Conservation (phyloP, 1,284 basidiomycete species). For the Schizopora paradoxa region DNA sequence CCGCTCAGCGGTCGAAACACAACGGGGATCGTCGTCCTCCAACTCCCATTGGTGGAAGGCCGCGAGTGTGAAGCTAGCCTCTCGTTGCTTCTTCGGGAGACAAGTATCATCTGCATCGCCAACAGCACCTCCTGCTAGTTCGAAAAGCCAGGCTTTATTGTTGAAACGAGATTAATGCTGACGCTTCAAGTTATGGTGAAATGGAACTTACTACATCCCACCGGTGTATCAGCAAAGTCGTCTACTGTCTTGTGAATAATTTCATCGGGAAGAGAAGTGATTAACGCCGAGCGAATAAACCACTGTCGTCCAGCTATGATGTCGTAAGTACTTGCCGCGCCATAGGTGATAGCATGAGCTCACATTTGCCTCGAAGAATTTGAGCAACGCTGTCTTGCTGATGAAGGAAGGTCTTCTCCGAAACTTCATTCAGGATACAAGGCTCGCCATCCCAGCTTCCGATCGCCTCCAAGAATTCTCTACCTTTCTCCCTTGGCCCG, state of each 20-base stretch:
- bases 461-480: slow-evolving; percentile 76
- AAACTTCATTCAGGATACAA: slow-evolving; percentile 82
- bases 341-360: slow-evolving; percentile 19
- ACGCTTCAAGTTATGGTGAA: slow-evolving; percentile 4
- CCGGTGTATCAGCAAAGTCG: slow-evolving; percentile 74
- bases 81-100: slow-evolving; percentile 69
- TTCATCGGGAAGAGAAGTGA: slow-evolving; percentile 78
- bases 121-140: slow-evolving; percentile 81
- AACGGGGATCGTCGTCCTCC: slow-evolving; percentile 70
- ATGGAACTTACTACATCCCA: slow-evolving; percentile 73
- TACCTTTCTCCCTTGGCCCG: slow-evolving; percentile 68
- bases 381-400: slow-evolving; percentile 91
- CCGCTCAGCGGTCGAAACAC: slow-evolving; percentile 74
- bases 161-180: slow-evolving; percentile 10
- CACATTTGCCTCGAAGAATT: slow-evolving; percentile 76
- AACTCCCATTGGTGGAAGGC: slow-evolving; percentile 92
- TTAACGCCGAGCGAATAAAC: slow-evolving; percentile 81
- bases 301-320: slow-evolving; percentile 70
- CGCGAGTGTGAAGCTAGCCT: slow-evolving; percentile 79
- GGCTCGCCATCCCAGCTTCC: slow-evolving; percentile 80
- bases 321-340: background rate
- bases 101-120: slow-evolving; percentile 68
- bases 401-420: slow-evolving; percentile 80
- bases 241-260: slow-evolving; percentile 78
- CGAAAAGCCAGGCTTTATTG: slow-evolving; percentile 78